Percentiles rank a stretch among this genome's conserved stretches.
These are phyloP conservation scores for Triticum urartu DNA, from an alignment of 176 grass and related monocot species.

Conservation along the genomic window DNA sequence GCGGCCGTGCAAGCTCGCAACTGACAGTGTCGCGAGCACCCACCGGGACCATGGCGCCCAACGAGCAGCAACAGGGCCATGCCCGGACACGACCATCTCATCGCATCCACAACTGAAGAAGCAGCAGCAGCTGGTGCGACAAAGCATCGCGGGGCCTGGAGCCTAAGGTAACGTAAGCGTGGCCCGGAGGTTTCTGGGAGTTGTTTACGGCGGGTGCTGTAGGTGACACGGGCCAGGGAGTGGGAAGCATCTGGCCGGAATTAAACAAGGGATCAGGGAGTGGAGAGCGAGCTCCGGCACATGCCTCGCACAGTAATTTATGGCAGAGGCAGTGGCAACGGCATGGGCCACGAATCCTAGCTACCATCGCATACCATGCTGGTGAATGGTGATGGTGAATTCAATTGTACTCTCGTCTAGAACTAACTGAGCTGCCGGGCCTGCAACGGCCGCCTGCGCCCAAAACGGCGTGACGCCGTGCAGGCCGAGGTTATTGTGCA, in stretches of 20 bases:
- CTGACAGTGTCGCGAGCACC: neutral
- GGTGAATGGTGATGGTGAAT: slow-evolving; percentile 4
- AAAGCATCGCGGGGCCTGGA: slow-evolving; percentile 5
- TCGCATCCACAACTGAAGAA: neutral
- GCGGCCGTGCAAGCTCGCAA: slow-evolving; percentile 33
- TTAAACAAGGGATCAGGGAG: slow-evolving; percentile 15
- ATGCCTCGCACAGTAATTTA: slow-evolving; percentile 43
- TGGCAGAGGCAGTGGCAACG: neutral
- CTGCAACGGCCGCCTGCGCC: slow-evolving; percentile 4
- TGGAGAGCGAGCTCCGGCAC: slow-evolving; percentile 15
- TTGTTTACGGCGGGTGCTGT: neutral
- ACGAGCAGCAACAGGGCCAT: slow-evolving; percentile 15
- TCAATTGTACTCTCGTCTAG: neutral
- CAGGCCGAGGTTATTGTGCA: neutral
- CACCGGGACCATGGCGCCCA: slow-evolving; percentile 28
- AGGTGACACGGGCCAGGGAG: neutral
- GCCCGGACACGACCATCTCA: neutral
- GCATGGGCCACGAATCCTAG: slow-evolving; percentile 52
- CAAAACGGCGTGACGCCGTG: neutral
- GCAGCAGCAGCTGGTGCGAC: neutral
- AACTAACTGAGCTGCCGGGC: neutral
- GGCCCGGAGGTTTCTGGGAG: neutral
- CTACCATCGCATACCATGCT: slow-evolving; percentile 18
- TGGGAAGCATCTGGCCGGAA: slow-evolving; percentile 18
- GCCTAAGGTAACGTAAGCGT: neutral